Base-by-base conservation (phyloP, 257 asterid species). In the Plectranthus barbatus region DNA sequence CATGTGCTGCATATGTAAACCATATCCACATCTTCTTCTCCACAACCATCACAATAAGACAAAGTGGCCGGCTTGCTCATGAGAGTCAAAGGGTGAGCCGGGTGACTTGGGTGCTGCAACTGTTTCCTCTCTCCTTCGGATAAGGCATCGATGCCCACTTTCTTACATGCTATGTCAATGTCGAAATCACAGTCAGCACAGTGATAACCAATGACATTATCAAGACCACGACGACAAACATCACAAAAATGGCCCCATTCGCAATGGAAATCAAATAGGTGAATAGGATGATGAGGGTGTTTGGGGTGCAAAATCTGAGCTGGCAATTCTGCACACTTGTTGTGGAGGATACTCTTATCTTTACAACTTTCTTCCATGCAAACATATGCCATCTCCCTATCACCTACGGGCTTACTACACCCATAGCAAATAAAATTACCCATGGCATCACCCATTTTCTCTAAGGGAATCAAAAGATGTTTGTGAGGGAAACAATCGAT, bases 1-100 rank as follows among this genome's bases (percentile, higher is more conserved):
- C 56, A 45, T 2, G 44, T 24, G 31, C 45, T 45, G 33, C 67
- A 61, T 15, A 46, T 18, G 23, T 61, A 61, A 1, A 45, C 67
- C 67, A 46, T 61, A 20, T 44, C 66, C 67, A 23, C 29, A 3
- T 61, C 67, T 2, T 45, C 6, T 3, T 14, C 41, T 0, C 67
- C 67, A 6, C 56, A 61, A 31, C 56, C 67, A 17, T 46, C 46
- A 0, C 56, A 61, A 3, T 10, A 17, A 6, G 46, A 44, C 1
- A 19, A 0, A 1, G 46, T n/a, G 2, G 19, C 15, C 2, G 31
- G 45, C 67, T 44, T 60, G 4, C 56, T 44, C 29, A 60, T 24
- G 0, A 60, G 56, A 1, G 56, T 60, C 10, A 60, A 18, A 14
- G 55, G 29, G 11, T 60, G 67, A 10, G 8, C 6, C n/a, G 4